phyloP scores from a whole-genome alignment of 192 early-diverging fungal genomes.

The Backusella australiensis region DNA sequence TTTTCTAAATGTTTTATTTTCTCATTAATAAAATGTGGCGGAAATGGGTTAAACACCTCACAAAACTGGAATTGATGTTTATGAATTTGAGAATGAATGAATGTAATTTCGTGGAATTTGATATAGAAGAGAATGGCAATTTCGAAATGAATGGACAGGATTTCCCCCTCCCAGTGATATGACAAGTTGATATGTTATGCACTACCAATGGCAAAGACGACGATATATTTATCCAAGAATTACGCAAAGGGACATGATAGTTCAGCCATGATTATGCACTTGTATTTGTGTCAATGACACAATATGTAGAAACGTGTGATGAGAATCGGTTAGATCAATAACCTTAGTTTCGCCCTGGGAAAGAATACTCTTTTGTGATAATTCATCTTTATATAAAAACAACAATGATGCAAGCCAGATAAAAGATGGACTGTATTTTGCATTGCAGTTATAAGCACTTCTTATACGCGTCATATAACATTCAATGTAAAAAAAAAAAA shows the following conservation, averaged over 20 bases:
- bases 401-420: not conserved
- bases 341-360: too few species aligned
- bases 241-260: not conserved
- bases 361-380: too few species aligned
- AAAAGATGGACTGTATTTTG: not conserved
- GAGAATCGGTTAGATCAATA: too few species aligned
- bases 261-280: too few species aligned
- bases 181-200: too few species aligned
- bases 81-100: too few species aligned
- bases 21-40: not conserved
- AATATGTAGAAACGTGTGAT: too few species aligned
- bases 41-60: not conserved
- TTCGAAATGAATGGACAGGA: not conserved
- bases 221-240: not conserved
- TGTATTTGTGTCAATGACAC: too few species aligned
- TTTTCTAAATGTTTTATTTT: conserved; percentile 64
- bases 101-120: not conserved
- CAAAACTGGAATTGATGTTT: not conserved
- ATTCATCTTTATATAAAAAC: not conserved
- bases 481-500: not conserved
- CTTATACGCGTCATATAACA: not conserved
- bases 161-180: too few species aligned
- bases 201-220: too few species aligned
- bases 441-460: too few species aligned
- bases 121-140: not conserved